phyloP scores from a whole-genome alignment of 2,329 filamentous ascomycete genomes.

The Botrytis pseudocinerea region DNA sequence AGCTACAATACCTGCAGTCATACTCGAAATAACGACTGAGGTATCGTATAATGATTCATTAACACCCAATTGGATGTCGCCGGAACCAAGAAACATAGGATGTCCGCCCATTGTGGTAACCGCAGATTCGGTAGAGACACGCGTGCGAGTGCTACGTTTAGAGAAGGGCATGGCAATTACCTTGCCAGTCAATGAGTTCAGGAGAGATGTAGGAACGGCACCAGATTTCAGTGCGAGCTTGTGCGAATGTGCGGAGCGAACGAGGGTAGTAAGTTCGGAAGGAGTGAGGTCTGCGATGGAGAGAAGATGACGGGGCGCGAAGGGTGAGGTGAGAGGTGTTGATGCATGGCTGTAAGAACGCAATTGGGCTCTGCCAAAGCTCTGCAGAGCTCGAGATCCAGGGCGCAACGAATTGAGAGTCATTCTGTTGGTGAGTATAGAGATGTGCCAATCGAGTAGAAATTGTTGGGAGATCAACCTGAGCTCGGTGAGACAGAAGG shows the following conservation, averaged over 20 bases:
- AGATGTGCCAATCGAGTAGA: conserved; percentile 10
- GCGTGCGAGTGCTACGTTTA: conserved; percentile 91
- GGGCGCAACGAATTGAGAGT: conserved; percentile 9
- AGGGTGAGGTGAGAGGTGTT: conserved; percentile 45
- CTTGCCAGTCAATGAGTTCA: conserved; percentile 66
- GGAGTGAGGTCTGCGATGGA: conserved; percentile 85
- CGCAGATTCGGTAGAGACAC: conserved; percentile 90
- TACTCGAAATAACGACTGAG: conserved; percentile 87
- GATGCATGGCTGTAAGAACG: conserved; percentile 33
- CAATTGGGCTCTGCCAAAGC: conserved; percentile 30
- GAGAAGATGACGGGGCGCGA: conserved; percentile 80
- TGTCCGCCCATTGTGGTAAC: conserved; percentile 86
- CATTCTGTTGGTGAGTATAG: conserved; percentile 20
- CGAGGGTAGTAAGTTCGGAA: conserved; percentile 75
- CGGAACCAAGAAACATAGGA: conserved; percentile 93
- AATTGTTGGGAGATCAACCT: conserved; percentile 1
- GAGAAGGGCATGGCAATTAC: conserved; percentile 95
- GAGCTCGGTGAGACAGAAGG: background rate
- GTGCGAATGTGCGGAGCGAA: conserved; percentile 76
- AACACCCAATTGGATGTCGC: conserved; percentile 94
- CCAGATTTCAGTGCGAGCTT: conserved; percentile 77
- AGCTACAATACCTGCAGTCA: conserved; percentile 81
- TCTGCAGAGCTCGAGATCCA: conserved; percentile 29
- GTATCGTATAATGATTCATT: conserved; percentile 97
- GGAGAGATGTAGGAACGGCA: conserved; percentile 58